Evolutionary conservation across 2,329 filamentous ascomycete genomes (phyloP).

Genomic region (Fusarium tjaetaba): DNA sequence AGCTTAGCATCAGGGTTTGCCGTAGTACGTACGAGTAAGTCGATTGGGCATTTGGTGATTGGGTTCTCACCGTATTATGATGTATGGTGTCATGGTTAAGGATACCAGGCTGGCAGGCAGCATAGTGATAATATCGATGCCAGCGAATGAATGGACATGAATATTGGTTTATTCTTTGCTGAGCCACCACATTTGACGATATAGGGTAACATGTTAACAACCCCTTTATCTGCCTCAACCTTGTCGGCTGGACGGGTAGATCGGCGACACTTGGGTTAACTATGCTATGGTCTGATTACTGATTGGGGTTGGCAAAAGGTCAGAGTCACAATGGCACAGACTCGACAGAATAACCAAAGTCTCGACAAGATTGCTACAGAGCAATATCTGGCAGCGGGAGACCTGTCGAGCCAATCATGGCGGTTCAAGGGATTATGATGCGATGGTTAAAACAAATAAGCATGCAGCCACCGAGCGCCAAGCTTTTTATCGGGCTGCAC

Average conservation of each 20-base stretch:
- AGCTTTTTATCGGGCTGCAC: slow-evolving; percentile 44
- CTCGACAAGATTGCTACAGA: background rate
- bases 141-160: background rate
- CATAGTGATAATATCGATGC: background rate
- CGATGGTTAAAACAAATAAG: slow-evolving; percentile 34
- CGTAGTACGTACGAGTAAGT: slow-evolving; percentile 2
- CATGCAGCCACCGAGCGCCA: slow-evolving; percentile 44
- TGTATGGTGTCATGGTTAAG: background rate
- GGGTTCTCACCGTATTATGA: background rate
- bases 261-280: slow-evolving; percentile 13
- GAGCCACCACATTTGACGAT: background rate
- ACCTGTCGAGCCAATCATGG: slow-evolving; percentile 13
- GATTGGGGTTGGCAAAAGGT: background rate
- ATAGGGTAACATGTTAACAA: background rate
- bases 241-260: slow-evolving; percentile 20
- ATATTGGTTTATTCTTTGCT: background rate
- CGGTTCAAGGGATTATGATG: slow-evolving; percentile 18
- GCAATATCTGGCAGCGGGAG: background rate
- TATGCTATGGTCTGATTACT: background rate
- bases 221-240: background rate
- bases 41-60: background rate
- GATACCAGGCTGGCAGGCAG: background rate
- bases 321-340: background rate
- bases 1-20: slow-evolving; percentile 12
- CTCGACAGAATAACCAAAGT: background rate